These are phyloP conservation scores for Leishmania mexicana DNA, from an alignment of 208 protist genomes.

Conservation along the genomic window DNA sequence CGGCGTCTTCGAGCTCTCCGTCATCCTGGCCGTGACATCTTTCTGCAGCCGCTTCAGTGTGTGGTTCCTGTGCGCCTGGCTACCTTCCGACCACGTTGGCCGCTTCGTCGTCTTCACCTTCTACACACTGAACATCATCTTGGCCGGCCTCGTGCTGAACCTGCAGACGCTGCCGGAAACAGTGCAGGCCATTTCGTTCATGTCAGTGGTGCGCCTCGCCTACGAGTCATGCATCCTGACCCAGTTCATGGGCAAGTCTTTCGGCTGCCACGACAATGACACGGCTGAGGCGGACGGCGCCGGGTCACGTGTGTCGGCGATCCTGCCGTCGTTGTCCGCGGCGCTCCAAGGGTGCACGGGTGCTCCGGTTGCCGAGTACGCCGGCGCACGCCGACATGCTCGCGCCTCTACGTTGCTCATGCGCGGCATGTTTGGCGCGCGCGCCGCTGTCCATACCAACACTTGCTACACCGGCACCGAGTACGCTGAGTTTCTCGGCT, in stretches of 20 bases:
- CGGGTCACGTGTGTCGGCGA: background rate
- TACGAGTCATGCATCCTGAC: constrained; percentile 64
- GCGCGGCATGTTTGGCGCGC: background rate
- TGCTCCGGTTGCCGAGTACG: background rate
- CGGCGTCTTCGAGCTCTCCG: constrained; percentile 51
- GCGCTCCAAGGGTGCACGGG: no score
- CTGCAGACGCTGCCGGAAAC: constrained; percentile 47
- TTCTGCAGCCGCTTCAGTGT: constrained; percentile 53
- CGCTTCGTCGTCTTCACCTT: constrained; percentile 50
- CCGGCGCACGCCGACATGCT: background rate
- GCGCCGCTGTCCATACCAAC: background rate
- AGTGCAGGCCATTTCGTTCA: constrained; percentile 44
- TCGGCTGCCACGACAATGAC: constrained; percentile 33
- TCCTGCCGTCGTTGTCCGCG: background rate
- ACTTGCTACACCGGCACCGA: constrained; percentile 59
- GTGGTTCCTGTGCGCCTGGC: constrained; percentile 49
- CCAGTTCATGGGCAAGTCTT: constrained; percentile 47
- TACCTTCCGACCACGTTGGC: constrained; percentile 29
- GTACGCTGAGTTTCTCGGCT: constrained; percentile 62
- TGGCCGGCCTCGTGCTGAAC: constrained; percentile 69
- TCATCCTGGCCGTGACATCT: constrained; percentile 57
- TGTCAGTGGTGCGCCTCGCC: constrained; percentile 51
- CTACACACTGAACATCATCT: constrained; percentile 61
- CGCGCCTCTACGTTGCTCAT: background rate
- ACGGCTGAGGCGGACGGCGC: background rate